Conservation (phyloP, 2,329 filamentous ascomycete species). For the Lachnellula hyalina region DNA sequence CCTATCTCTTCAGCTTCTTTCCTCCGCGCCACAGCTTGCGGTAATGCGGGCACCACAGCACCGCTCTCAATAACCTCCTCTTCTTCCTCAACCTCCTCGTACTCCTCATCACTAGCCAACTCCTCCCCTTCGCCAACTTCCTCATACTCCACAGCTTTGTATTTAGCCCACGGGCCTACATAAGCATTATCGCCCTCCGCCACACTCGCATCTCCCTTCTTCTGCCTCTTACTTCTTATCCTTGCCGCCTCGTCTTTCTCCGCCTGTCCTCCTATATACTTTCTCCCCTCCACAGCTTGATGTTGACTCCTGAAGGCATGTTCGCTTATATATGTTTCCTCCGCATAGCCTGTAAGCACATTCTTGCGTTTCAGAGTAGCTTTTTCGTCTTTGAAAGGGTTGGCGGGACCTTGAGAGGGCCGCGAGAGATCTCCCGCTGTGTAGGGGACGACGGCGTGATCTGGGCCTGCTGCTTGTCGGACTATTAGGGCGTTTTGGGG, state of each 20-base stretch:
- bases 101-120: slow-evolving; percentile 73
- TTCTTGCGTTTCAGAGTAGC: slow-evolving; percentile 69
- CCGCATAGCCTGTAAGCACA: slow-evolving; percentile 76
- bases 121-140: slow-evolving; percentile 68
- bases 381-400: slow-evolving; percentile 65
- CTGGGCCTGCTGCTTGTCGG: slow-evolving; percentile 47
- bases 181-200: slow-evolving; percentile 86
- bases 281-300: slow-evolving; percentile 68
- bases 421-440: slow-evolving; percentile 68
- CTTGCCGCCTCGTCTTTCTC: slow-evolving; percentile 67
- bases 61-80: slow-evolving; percentile 63
- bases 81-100: slow-evolving; percentile 65
- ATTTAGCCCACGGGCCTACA: slow-evolving; percentile 90
- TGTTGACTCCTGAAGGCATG: slow-evolving; percentile 85
- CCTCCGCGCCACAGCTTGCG: slow-evolving; percentile 47
- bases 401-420: slow-evolving; percentile 62
- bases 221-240: slow-evolving; percentile 70
- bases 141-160: slow-evolving; percentile 67
- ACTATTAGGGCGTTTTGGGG: slow-evolving; percentile 59
- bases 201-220: slow-evolving; percentile 76
- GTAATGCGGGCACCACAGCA: slow-evolving; percentile 52
- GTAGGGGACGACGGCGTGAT: slow-evolving; percentile 58
- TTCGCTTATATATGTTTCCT: slow-evolving; percentile 86
- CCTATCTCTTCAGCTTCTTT: slow-evolving; percentile 55
- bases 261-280: slow-evolving; percentile 48